Evolutionary conservation across 371 early-diverging fungal genomes (phyloP).

Genomic region (Funneliformis caledonium): DNA sequence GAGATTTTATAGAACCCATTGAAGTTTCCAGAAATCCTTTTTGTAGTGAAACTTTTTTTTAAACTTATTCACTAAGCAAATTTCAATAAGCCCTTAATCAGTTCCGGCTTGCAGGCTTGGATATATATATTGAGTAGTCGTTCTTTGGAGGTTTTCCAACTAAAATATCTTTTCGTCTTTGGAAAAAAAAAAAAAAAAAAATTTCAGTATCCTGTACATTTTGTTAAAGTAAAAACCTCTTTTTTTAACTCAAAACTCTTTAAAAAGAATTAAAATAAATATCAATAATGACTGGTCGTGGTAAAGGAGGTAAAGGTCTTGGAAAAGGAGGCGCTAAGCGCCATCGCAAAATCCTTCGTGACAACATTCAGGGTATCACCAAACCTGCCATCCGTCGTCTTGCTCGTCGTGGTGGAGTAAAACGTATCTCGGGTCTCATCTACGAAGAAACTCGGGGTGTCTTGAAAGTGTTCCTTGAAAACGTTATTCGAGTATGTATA

Average conservation of each 20-base stretch:
- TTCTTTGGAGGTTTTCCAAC: too few relatives aligned
- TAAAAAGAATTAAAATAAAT: not conserved
- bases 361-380: slow-evolving; percentile 98
- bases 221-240: not conserved
- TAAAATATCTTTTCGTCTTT: not conserved
- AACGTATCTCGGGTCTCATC: slow-evolving; percentile 99
- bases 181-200: not conserved
- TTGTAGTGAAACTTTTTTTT: too few relatives aligned
- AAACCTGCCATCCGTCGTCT: slow-evolving; percentile 99
- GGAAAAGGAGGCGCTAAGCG: slow-evolving; percentile 99
- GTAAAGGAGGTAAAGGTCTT: slow-evolving; percentile 98
- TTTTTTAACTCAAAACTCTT: not conserved
- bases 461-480: slow-evolving; percentile 97
- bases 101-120: not conserved
- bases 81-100: not conserved
- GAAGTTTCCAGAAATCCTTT: too few relatives aligned
- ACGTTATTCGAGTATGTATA: slow-evolving; percentile 80
- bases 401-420: slow-evolving; percentile 99
- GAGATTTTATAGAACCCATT: too few relatives aligned
- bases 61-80: too few relatives aligned
- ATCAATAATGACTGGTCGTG: slow-evolving; percentile 56
- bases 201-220: not conserved
- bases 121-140: not conserved
- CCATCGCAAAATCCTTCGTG: slow-evolving; percentile 99
- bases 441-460: slow-evolving; percentile 99